Conservation (phyloP, 1,284 basidiomycete genomes). For the Sporisorium sorghi region DNA sequence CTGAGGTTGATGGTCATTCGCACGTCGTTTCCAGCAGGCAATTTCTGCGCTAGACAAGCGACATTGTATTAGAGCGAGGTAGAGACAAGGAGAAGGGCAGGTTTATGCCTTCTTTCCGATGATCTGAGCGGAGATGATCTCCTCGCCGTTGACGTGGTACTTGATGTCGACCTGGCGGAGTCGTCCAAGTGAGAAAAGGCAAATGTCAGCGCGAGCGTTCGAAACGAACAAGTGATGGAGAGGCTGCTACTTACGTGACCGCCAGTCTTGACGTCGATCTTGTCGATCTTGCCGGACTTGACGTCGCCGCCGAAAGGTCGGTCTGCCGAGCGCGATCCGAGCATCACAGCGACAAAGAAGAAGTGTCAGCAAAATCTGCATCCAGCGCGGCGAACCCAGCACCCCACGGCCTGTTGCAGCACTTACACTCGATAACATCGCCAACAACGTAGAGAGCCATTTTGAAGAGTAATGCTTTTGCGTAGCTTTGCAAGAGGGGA, state of each 20-base stretch:
- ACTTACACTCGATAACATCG: conserved; percentile 61
- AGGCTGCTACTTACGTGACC: conserved; percentile 59
- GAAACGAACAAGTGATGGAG: too few species aligned
- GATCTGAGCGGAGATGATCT: conserved; percentile 62
- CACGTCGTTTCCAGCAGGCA: background rate
- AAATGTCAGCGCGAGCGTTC: conserved; percentile 10
- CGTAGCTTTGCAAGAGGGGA: too few species aligned
- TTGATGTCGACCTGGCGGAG: conserved; percentile 57
- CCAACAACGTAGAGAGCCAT: conserved; percentile 61
- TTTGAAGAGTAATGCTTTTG: too few species aligned
- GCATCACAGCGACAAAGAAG: background rate
- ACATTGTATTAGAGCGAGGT: conserved; percentile 19
- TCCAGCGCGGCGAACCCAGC: too few species aligned
- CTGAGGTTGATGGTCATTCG: background rate
- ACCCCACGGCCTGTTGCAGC: too few species aligned
- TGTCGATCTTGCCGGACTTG: conserved; percentile 64
- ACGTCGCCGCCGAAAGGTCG: conserved; percentile 63
- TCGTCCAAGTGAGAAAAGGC: background rate
- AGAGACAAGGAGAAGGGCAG: background rate
- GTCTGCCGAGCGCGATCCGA: conserved; percentile 24
- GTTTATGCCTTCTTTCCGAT: conserved; percentile 57
- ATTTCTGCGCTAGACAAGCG: conserved; percentile 16
- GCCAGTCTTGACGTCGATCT: conserved; percentile 63
- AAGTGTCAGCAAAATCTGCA: background rate
- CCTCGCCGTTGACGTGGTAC: conserved; percentile 63